Percentiles rank a stretch among this genome's conserved stretches.
Evolutionary conservation across 2,329 filamentous ascomycete species (phyloP).

Genomic region (Cercospora citrullina): DNA sequence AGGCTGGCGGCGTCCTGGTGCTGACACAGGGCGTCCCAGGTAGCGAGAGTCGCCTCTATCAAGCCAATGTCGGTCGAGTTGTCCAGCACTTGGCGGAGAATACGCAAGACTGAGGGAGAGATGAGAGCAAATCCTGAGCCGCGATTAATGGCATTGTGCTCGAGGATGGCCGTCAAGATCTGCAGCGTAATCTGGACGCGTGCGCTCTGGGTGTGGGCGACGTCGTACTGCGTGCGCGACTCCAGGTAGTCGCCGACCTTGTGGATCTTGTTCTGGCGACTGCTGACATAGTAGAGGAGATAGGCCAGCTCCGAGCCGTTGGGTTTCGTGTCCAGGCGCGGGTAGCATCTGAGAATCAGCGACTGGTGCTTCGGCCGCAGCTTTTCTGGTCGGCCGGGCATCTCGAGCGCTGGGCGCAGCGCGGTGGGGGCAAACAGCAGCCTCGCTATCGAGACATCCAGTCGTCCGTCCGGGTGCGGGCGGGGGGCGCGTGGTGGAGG

Average conservation of each 20-base stretch:
- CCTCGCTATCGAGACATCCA: background rate
- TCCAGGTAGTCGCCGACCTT: constrained; percentile 95
- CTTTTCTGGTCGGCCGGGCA: constrained; percentile 48
- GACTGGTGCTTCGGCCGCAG: constrained; percentile 94
- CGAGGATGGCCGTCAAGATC: constrained; percentile 86
- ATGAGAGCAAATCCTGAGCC: constrained; percentile 86
- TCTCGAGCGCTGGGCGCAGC: constrained; percentile 6
- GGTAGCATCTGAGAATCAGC: constrained; percentile 93
- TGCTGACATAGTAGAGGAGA: constrained; percentile 93
- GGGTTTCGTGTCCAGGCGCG: constrained; percentile 87
- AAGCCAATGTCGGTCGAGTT: constrained; percentile 85
- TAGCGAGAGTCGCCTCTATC: constrained; percentile 84
- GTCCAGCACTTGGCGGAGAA: constrained; percentile 74
- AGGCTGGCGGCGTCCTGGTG: constrained; percentile 85
- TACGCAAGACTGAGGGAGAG: constrained; percentile 72
- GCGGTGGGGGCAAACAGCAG: background rate
- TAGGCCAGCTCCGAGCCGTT: constrained; percentile 97
- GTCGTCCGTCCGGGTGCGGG: background rate
- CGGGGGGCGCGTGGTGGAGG: background rate
- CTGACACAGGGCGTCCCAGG: constrained; percentile 84
- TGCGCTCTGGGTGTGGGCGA: constrained; percentile 86
- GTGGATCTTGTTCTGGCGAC: constrained; percentile 88
- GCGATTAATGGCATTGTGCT: constrained; percentile 65
- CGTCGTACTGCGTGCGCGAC: constrained; percentile 88
- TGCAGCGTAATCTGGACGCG: constrained; percentile 85